Base-by-base conservation (phyloP, 371 early-diverging fungal species). In the Mortierella sp. region DNA sequence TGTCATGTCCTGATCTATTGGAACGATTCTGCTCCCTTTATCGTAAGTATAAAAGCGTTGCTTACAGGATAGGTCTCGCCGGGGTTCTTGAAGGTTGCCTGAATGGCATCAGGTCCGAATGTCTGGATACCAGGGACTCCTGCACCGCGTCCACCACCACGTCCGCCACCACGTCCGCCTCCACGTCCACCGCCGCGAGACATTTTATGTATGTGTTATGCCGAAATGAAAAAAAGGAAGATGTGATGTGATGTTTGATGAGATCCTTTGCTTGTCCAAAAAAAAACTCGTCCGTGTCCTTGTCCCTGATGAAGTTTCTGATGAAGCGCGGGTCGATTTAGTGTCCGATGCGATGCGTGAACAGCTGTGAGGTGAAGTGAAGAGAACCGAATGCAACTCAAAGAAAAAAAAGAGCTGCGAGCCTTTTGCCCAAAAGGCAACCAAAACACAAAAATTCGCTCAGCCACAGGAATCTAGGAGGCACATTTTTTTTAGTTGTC, bases 81-180 rank as follows among this genome's bases (percentile, higher is more conserved):
- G 26, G 85, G 85, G 64, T 85, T 85, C 74, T 80, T 85, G 69
- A 85, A 85, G 6, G 85, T 85, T 24, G 85, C 78, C 28, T 77
- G 78, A 69, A 85, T 85, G 26, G 81, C 85, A 31, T 85, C 85
- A 10, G 85, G 85, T 31, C 85, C 85, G 78, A 78, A 85, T 70
- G 78, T 78, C 54, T 75, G 81, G 21, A 85, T 76, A 31, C 73
- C 74, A n/a, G 85, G 85, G 2, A 57, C 76, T 14, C 85, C 79
- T 5, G 78, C 73, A 31, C 84, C 72, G 9, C 84, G 48, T 48
- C 84, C 72, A n/a, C 84, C 72, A 4, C 85, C 85, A n/a, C 84
- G 77, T 16, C 85, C 76, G 3, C 85, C 78, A 46, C 85, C 85
- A 34, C 84, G 80, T 71, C 84, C 80, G 31, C 82, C 76, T 21